These are phyloP conservation scores for Candida krabiensis DNA, from an alignment of 805 yeast genomes.

Conservation along the genomic window DNA sequence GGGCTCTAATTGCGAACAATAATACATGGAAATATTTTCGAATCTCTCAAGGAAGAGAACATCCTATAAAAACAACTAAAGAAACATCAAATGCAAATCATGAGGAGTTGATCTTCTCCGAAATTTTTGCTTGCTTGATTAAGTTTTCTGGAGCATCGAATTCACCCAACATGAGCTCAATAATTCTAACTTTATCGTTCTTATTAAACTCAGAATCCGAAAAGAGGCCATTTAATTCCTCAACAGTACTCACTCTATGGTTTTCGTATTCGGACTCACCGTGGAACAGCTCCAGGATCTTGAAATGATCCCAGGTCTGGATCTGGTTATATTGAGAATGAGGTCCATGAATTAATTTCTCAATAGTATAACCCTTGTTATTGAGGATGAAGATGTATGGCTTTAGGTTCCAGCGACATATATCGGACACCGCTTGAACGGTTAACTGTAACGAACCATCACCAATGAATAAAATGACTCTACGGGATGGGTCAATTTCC, in stretches of 20 bases:
- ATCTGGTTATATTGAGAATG: slow-evolving; percentile 64
- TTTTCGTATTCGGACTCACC: slow-evolving; percentile 55
- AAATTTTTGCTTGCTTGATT: slow-evolving; percentile 63
- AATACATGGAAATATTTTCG: too few relatives aligned
- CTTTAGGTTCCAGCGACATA: slow-evolving; percentile 63
- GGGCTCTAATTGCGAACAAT: too few relatives aligned
- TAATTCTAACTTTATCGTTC: slow-evolving; percentile 60
- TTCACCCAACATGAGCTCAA: slow-evolving; percentile 66
- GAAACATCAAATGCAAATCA: slow-evolving; percentile 3
- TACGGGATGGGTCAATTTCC: slow-evolving; percentile 58
- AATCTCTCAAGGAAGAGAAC: too few relatives aligned
- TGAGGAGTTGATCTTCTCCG: slow-evolving; percentile 33
- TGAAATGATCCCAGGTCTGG: slow-evolving; percentile 68
- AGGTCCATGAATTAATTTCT: slow-evolving; percentile 70
- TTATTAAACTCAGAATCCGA: slow-evolving; percentile 47
- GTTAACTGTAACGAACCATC: slow-evolving; percentile 77
- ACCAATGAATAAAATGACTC: slow-evolving; percentile 69
- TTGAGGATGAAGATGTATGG: slow-evolving; percentile 71
- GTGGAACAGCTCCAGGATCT: slow-evolving; percentile 58
- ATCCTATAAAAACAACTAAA: too few relatives aligned
- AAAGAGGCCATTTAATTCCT: slow-evolving; percentile 57
- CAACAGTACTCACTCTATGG: slow-evolving; percentile 51
- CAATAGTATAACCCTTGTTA: slow-evolving; percentile 75
- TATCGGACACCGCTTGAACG: slow-evolving; percentile 70
- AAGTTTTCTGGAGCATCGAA: slow-evolving; percentile 71